Evolutionary conservation across 1,284 basidiomycete species (phyloP), one percentile per base, ranked within the genome.

Genomic region (Ustilago cynodontis): DNA sequence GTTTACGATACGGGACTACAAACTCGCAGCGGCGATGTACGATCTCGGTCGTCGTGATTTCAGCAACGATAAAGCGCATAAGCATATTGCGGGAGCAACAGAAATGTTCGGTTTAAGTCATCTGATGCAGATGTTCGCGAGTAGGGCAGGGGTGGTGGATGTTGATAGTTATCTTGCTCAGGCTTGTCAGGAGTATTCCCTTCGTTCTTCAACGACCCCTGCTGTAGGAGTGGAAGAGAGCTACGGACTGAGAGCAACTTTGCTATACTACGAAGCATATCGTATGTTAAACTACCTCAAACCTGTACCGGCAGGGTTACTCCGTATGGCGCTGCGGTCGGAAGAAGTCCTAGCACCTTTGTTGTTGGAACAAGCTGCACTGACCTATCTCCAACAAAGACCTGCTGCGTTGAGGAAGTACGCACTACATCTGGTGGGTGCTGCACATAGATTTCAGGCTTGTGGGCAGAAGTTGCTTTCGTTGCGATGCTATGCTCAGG

Each of bases 1-100:
- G 1, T 97, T 97, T 54, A 92, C 96, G 78, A 88, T 98, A 0
- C 92, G 94, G 1, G 96, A 99, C 87, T 91, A 92, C 85, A 94
- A 93, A 77, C 89, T 96, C 43, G 96, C 96, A 0, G 88, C 90
- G 1, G 87, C 88, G 16, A 91, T 96, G 24, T 99, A 95, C 92
- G 96, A 98, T 79, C 88, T 91, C 1, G 85, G 94, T 20, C 89
- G 93, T 57, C 86, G 85, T 56, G 87, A 87, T 56, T 83, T 77
- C 51, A 69, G 73, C 7, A 66, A 50, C 26, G 85, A 86, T 52
- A 82, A 82, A 58, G 85, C 85, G 4, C 66, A 53, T 31, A 52
- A 65, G 28, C 77, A 86, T 51, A 68, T 68, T 3, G 81, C 83
- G 0, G 82, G 75, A 2, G 83, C 85, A 1, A 84, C 78, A 22